Evolutionary conservation across 225 moss, liverwort and hornwort species (phyloP), one percentile per base, ranked within the genome.

Genomic region (Climacium dendroides): DNA sequence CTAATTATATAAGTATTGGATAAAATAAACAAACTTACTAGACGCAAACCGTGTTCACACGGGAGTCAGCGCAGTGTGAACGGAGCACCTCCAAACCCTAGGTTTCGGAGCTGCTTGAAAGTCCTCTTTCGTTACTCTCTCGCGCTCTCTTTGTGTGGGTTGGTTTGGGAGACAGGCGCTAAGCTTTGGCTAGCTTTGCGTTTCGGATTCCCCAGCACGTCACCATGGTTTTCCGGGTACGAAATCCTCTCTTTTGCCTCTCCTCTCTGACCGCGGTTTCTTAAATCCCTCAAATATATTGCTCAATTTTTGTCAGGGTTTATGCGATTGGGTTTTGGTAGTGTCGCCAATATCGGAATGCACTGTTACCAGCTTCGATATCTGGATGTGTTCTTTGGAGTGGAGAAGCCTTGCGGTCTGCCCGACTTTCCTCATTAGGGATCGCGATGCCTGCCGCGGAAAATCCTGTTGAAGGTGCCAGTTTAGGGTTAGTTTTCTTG

Each of bases 201-300:
- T 83, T 72, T 25, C 72, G 63, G 71, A 30, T 30, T 35, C 79
- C 29, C 39, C 47, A 54, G 32, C 70, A 13, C 67, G 79, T 52
- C 66, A 66, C 81, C 70, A 91, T 89, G 91, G 65, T 34, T 48
- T 91, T 89, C 41, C 89, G 91, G 89, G 91, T 91, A 30, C 19
- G 77, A 24, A 30, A 25, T 64, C 54, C 45, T 53, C 53, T 72
- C 29, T 48, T 10, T 39, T 72, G 24, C 63, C 45, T 57, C 35
- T 39, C 11, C 32, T 83, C 50, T 63, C 3, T 13, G 18, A 19
- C 6, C n/a, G 22, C 18, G 13, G 8, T 52, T 28, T 10, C 23
- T 26, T 4, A 13, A 74, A 9, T 1, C 8, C 45, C 24, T 5
- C 6, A 4, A n/a, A 6, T 22, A 14, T 63, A 12, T 26, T 28